phyloP scores from a whole-genome alignment of 805 yeast genomes.

The Cyberlindnera bimundalis region DNA sequence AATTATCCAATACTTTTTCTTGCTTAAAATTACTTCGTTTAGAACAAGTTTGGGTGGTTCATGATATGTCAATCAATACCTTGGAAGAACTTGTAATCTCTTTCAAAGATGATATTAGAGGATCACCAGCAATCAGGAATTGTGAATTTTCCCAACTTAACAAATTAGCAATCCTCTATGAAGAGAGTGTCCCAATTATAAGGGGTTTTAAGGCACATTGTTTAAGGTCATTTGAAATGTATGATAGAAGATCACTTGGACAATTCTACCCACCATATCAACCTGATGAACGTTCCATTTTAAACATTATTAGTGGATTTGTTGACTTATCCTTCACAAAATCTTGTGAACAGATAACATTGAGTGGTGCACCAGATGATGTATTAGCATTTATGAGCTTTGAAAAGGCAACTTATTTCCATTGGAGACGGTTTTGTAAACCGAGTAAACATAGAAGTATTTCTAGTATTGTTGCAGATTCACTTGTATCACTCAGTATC shows the following conservation, averaged over 20 bases:
- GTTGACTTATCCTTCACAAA: constrained; percentile 5
- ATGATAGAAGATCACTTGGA: constrained; percentile 4
- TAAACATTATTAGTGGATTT: constrained; percentile 4
- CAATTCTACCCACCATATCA: constrained; percentile 5
- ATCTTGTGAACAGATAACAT: constrained; percentile 1
- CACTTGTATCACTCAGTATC: background rate
- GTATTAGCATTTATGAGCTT: background rate
- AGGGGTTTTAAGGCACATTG: constrained; percentile 1
- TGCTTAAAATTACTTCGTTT: constrained; percentile 1
- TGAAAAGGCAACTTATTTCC: background rate
- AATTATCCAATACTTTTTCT: background rate
- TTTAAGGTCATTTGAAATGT: constrained; percentile 4
- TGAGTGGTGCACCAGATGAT: constrained; percentile 10
- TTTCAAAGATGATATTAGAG: background rate
- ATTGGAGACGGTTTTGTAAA: constrained; percentile 7
- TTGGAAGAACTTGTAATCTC: constrained; percentile 3
- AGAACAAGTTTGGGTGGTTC: constrained; percentile 5
- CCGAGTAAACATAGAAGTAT: background rate
- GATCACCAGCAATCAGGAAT: constrained; percentile 5
- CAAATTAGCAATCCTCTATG: constrained; percentile 4
- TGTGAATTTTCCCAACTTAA: constrained; percentile 1
- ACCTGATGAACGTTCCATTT: constrained; percentile 1
- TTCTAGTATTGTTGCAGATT: background rate
- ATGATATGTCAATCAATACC: constrained; percentile 2
- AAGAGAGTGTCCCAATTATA: constrained; percentile 5